Evolutionary conservation across 106 monocot species (phyloP).

Genomic region (Ottelia alismoides): DNA sequence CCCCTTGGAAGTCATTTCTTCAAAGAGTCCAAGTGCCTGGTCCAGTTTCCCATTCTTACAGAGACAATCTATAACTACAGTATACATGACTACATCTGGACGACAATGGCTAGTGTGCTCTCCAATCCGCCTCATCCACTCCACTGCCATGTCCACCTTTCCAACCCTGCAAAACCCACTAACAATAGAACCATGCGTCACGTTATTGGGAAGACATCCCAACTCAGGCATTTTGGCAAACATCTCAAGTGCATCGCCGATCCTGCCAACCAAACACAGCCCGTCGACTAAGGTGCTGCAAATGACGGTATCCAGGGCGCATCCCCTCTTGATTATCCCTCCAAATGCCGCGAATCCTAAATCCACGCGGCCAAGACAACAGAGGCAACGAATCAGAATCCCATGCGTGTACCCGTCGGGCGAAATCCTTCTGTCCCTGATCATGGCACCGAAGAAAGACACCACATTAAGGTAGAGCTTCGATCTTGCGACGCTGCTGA

Average conservation of each 20-base stretch:
- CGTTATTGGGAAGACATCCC: conserved; percentile 1
- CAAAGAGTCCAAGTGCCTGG: conserved; percentile 1
- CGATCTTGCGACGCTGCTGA: conserved; percentile 1
- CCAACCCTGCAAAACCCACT: conserved; percentile 11
- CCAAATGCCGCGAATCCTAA: conserved; percentile 7
- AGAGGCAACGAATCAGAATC: conserved; percentile 4
- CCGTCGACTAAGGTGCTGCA: not conserved
- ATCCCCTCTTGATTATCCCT: conserved; percentile 9
- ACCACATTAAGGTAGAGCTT: not conserved
- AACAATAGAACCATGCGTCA: conserved; percentile 10
- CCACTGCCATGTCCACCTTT: conserved; percentile 3
- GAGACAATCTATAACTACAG: conserved; percentile 7
- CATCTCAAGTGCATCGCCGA: conserved; percentile 7
- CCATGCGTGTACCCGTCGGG: conserved; percentile 6
- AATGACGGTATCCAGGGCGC: not conserved
- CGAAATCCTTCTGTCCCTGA: not conserved
- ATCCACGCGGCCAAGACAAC: not conserved
- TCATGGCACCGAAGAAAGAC: conserved; percentile 8
- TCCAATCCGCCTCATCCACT: conserved; percentile 13
- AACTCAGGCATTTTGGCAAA: conserved; percentile 10
- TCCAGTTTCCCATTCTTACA: conserved; percentile 7
- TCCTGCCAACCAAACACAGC: conserved; percentile 5
- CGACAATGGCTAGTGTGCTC: not conserved
- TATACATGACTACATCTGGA: conserved; percentile 20
- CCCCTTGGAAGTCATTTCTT: conserved; percentile 4